Evolutionary conservation across 1,284 basidiomycete genomes (phyloP).

Genomic region (Volvariella volvacea): DNA sequence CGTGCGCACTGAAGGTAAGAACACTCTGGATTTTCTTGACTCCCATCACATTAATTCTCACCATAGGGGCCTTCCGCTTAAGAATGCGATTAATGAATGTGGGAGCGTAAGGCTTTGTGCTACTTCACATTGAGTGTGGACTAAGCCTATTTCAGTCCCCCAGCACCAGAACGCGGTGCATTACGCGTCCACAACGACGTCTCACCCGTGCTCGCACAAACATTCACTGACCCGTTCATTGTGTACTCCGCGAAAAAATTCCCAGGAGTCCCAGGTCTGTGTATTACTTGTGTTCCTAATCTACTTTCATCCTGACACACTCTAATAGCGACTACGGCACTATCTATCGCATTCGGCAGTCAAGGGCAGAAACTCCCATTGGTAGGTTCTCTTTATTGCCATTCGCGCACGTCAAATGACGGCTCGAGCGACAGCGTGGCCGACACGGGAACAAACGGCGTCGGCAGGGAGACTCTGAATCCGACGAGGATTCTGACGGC

Average conservation of each 20-base stretch:
- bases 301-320: constrained; percentile 7
- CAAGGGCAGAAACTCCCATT: constrained; percentile 89
- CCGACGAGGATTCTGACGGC: constrained; percentile 41
- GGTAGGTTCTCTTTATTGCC: constrained; percentile 37
- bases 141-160: constrained; percentile 38
- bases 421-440: constrained; percentile 45
- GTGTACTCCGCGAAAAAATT: constrained; percentile 91
- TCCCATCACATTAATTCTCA: constrained; percentile 7
- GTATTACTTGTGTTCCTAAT: constrained; percentile 6
- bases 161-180: constrained; percentile 68
- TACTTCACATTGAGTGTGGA: constrained; percentile 5
- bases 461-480: constrained; percentile 37
- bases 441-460: constrained; percentile 53
- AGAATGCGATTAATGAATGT: constrained; percentile 80
- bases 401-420: constrained; percentile 12
- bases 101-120: constrained; percentile 58
- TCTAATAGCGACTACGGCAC: constrained; percentile 70
- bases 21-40: constrained; percentile 2
- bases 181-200: constrained; percentile 52
- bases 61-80: constrained; percentile 65
- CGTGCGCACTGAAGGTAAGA: constrained; percentile 23
- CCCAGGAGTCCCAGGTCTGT: constrained; percentile 81
- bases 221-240: constrained; percentile 82
- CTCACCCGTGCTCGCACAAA: constrained; percentile 75
- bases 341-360: constrained; percentile 86